These are phyloP conservation scores for Phialemoniopsis sp. DNA, from an alignment of 2,329 filamentous ascomycete species.

Conservation along the genomic window DNA sequence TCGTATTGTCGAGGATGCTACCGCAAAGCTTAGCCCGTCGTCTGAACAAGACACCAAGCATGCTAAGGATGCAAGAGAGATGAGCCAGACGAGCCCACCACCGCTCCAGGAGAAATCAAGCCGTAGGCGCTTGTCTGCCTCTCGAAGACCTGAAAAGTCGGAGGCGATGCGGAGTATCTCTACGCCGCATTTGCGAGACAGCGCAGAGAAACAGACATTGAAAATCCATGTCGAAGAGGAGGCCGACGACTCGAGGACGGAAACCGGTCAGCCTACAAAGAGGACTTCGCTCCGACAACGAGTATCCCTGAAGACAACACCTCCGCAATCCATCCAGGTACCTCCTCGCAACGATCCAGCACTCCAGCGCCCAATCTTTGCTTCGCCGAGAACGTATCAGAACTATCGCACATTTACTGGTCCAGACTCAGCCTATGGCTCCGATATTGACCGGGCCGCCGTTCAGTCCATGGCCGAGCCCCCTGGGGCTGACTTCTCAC, in stretches of 20 bases:
- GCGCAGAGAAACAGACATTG: background rate
- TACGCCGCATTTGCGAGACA: background rate
- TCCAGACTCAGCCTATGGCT: conserved; percentile 43
- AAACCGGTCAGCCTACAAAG: conserved; percentile 19
- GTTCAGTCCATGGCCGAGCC: conserved; percentile 29
- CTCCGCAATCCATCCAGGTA: conserved; percentile 50
- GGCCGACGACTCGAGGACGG: background rate
- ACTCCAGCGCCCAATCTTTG: conserved; percentile 23
- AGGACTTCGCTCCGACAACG: conserved; percentile 48
- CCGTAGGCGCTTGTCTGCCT: background rate
- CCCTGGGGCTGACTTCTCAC: conserved; percentile 24
- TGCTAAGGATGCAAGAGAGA: background rate
- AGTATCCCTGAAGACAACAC: conserved; percentile 47
- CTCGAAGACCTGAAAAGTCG: background rate
- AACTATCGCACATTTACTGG: conserved; percentile 17
- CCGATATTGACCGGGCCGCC: conserved; percentile 37
- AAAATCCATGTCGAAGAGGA: conserved; percentile 5
- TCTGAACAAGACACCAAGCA: background rate
- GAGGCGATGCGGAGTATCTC: background rate
- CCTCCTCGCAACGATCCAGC: conserved; percentile 34
- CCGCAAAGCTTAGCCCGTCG: conserved; percentile 4
- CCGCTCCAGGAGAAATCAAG: background rate
- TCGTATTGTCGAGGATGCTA: conserved; percentile 21
- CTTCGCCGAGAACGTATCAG: conserved; percentile 22
- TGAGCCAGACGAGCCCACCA: background rate